These are phyloP conservation scores for Euphorbia lathyris DNA, from an alignment of 345 rosid genomes.

Conservation along the genomic window DNA sequence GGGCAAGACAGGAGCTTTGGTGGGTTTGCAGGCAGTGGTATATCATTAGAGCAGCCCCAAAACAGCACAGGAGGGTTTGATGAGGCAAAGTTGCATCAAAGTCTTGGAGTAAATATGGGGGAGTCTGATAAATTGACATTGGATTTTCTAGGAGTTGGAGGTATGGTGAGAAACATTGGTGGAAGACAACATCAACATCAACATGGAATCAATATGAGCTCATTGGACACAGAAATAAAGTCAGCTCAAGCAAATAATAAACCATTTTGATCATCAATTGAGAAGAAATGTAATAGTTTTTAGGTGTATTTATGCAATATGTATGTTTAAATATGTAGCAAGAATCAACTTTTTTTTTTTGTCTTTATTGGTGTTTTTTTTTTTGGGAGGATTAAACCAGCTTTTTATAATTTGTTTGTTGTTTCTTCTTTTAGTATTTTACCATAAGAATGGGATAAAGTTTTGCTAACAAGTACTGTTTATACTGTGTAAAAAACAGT, in stretches of 20 bases:
- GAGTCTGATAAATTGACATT: conserved; percentile 19
- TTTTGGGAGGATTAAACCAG: not conserved
- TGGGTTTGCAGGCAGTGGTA: conserved; percentile 6
- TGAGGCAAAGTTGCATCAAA: conserved; percentile 16
- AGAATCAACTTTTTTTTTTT: too few species aligned
- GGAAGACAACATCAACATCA: conserved; percentile 20
- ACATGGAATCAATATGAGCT: conserved; percentile 22
- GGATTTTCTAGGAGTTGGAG: conserved; percentile 27
- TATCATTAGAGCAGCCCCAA: conserved; percentile 8
- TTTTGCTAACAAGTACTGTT: too few species aligned
- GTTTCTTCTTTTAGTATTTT: too few species aligned
- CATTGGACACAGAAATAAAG: conserved; percentile 28
- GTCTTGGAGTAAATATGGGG: conserved; percentile 3
- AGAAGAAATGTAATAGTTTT: conserved; percentile 1
- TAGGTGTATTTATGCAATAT: conserved; percentile 8
- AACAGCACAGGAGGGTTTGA: conserved; percentile 2
- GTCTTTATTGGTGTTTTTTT: not conserved
- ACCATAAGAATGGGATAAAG: too few species aligned
- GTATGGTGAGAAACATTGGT: conserved; percentile 28
- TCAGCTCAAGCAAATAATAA: conserved; percentile 19
- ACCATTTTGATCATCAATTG: conserved; percentile 25
- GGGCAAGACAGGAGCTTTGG: conserved; percentile 15
- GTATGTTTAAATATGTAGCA: conserved; percentile 1
- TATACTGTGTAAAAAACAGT: too few species aligned
- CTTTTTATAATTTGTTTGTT: not conserved